These are phyloP conservation scores for Aspergillus flavus DNA, from an alignment of 2,329 filamentous ascomycete genomes.

Conservation along the genomic window DNA sequence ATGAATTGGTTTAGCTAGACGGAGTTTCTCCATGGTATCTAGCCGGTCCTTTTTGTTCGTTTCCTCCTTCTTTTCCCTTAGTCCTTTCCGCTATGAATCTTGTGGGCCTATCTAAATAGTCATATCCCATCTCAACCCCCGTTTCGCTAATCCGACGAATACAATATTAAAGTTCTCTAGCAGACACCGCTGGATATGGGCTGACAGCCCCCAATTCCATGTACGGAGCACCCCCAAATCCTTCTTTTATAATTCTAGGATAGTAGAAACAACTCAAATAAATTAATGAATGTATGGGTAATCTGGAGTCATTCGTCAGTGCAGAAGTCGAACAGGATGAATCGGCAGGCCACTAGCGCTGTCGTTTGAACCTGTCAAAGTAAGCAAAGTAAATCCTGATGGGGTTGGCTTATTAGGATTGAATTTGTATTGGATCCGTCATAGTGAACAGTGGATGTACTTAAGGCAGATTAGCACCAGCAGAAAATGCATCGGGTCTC, in stretches of 20 bases:
- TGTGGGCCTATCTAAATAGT: background rate
- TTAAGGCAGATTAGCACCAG: conserved; percentile 10
- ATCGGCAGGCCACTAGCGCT: conserved; percentile 7
- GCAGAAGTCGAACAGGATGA: conserved; percentile 2
- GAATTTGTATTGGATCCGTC: conserved; percentile 6
- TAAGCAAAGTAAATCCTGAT: conserved; percentile 1
- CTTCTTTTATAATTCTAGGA: background rate
- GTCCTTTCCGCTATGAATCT: background rate
- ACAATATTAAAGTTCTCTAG: background rate
- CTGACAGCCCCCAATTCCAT: background rate
- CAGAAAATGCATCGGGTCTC: conserved; percentile 13
- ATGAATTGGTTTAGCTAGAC: conserved; percentile 10
- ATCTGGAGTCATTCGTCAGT: background rate
- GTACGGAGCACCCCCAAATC: background rate
- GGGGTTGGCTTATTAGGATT: background rate
- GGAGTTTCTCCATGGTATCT: background rate
- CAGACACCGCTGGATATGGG: background rate
- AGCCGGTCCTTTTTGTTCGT: background rate
- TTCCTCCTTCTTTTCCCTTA: background rate
- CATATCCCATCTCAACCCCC: background rate
- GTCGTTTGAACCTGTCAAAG: conserved; percentile 8
- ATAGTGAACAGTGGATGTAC: conserved; percentile 6
- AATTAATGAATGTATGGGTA: background rate
- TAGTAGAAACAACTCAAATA: background rate
- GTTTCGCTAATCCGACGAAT: background rate